Evolutionary conservation across 441 rosid genomes (phyloP), one percentile per base, ranked within the genome.

Genomic region (Adansonia grandidieri): DNA sequence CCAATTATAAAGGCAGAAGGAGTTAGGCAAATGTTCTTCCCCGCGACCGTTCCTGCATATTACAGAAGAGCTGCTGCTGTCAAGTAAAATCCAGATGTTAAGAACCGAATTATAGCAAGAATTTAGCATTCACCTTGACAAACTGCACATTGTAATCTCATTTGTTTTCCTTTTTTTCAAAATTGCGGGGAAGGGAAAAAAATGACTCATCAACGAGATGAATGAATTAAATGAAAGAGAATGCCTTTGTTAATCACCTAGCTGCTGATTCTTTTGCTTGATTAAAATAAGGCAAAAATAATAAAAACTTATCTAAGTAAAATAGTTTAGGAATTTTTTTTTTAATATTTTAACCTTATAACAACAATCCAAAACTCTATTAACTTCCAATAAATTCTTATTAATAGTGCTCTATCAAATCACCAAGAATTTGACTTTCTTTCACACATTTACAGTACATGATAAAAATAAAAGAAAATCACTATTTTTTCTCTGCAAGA

Each of bases 1-100:
- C 98, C 98, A 0, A 93, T 95, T 50, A 91, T 95, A 24, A 89
- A 79, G 63, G 98, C 98, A 0, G 98, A 95, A 88, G 98, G 98
- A 61, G 88, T 93, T 0, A 90, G 97, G 76, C 98, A 95, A 77
- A 91, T 95, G 98, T 92, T 95, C 82, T 92, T 95, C 84, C 98
- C 97, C 15, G 97, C 83, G 56, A 93, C 95, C 1, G 91, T 93
- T 53, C 97, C 94, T 15, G 97, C 98, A 9, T 93, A 91, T 80
- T 94, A 94, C 85, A 86, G 94, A 28, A 28, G 32, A 84, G 87
- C 88, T 72, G 92, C 97, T 56, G 90, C 90, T 3, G 81, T 78
- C 73, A 63, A 80, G 44, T 82, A 74, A 73, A 68, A 77, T 37
- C 61, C 32, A 15, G 61, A 65, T 64, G 15, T 14, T 7, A 17